These are phyloP conservation scores for Xylaria sp. DNA, from an alignment of 2,329 filamentous ascomycete species.

Conservation along the genomic window DNA sequence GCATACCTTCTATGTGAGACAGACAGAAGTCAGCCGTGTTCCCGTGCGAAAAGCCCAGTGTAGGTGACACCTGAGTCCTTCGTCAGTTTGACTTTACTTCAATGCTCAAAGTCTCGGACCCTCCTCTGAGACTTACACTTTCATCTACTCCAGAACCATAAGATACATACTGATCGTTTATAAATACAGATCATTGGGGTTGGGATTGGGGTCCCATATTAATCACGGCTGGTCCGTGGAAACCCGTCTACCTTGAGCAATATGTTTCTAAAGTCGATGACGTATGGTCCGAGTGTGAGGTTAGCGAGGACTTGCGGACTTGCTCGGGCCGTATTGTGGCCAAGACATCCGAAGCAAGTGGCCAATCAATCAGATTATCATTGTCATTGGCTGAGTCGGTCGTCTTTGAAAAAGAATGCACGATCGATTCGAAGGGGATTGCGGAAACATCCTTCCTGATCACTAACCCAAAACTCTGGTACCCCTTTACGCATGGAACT, in stretches of 20 bases:
- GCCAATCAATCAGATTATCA: constrained; percentile 44
- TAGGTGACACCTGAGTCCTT: constrained; percentile 13
- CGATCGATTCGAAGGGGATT: constrained; percentile 36
- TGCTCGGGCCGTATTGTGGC: constrained; percentile 53
- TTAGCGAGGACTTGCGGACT: constrained; percentile 51
- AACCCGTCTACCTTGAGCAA: constrained; percentile 71
- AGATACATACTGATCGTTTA: neutral
- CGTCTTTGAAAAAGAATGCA: constrained; percentile 40
- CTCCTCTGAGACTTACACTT: neutral
- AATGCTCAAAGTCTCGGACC: neutral
- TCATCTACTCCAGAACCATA: neutral
- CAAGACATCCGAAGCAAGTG: constrained; percentile 50
- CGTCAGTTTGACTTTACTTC: neutral
- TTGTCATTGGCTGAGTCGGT: constrained; percentile 40
- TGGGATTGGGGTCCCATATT: constrained; percentile 77
- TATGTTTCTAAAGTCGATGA: constrained; percentile 69
- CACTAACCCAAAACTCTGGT: constrained; percentile 59
- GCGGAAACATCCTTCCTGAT: constrained; percentile 49
- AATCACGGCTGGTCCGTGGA: constrained; percentile 73
- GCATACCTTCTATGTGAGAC: constrained; percentile 64
- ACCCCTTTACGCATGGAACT: constrained; percentile 49
- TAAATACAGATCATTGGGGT: constrained; percentile 59
- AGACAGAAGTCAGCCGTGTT: constrained; percentile 56
- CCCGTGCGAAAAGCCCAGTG: constrained; percentile 73
- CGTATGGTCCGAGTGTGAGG: constrained; percentile 57